Evolutionary conservation across 306 rosid species (phyloP).

Genomic region (Phaseolus lunatus): DNA sequence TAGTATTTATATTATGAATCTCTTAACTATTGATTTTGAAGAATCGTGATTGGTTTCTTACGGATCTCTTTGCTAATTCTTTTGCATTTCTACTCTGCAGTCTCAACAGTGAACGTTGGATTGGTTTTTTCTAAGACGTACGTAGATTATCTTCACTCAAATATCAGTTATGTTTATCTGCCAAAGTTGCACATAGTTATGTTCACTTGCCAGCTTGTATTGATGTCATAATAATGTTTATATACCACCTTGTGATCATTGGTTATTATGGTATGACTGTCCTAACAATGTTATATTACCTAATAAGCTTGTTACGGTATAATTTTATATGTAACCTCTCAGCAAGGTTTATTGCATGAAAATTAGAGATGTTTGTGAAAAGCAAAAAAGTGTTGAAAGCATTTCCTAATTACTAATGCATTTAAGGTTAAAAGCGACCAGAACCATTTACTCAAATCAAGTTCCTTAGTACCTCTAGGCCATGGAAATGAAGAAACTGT

Average conservation of each 20-base stretch:
- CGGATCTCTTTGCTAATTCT: background rate
- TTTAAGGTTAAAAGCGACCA: background rate
- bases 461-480: too few relatives aligned
- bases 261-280: slow-evolving; percentile 9
- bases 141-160: slow-evolving; percentile 11
- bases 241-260: too few relatives aligned
- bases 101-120: slow-evolving; percentile 52
- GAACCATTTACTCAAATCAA: too few relatives aligned
- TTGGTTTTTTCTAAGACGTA: slow-evolving; percentile 20
- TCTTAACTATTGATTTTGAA: background rate
- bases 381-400: background rate
- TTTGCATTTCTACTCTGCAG: slow-evolving; percentile 48
- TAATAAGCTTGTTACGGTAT: background rate
- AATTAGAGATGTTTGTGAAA: background rate
- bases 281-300: background rate
- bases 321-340: background rate
- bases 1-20: slow-evolving; percentile 27
- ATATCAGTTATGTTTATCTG: slow-evolving; percentile 16
- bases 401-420: background rate
- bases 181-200: slow-evolving; percentile 16
- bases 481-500: too few relatives aligned
- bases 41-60: slow-evolving; percentile 22
- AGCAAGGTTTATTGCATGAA: background rate
- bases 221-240: slow-evolving; percentile 15
- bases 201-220: slow-evolving; percentile 22